phyloP scores from a whole-genome alignment of 1,284 basidiomycete genomes.

The Melampsora americana region DNA sequence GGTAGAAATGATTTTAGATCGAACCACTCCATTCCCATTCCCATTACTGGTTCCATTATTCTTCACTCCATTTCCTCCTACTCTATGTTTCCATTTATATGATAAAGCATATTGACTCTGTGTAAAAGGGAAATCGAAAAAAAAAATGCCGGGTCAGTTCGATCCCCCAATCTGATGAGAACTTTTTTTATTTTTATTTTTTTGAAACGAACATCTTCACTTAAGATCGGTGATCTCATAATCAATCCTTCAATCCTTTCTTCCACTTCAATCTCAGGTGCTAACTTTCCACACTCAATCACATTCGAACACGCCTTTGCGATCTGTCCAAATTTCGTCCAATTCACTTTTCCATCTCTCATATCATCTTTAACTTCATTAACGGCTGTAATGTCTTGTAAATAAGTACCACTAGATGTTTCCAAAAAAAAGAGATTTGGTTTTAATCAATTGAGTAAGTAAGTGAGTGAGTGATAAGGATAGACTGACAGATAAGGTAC shows the following conservation, averaged over 20 bases:
- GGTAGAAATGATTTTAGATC: not conserved
- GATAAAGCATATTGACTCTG: constrained; percentile 37
- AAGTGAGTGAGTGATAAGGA: not conserved
- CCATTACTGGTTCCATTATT: not conserved
- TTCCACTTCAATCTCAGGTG: constrained; percentile 48
- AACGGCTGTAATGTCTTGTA: constrained; percentile 52
- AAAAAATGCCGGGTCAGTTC: too few species aligned
- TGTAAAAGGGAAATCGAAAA: not conserved
- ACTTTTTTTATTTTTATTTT: too few species aligned
- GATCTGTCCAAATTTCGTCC: constrained; percentile 51
- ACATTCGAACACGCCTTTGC: constrained; percentile 49
- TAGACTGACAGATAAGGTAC: constrained; percentile 52
- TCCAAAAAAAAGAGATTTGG: too few species aligned
- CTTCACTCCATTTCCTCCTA: not conserved
- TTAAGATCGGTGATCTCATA: constrained; percentile 45
- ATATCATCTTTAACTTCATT: constrained; percentile 52
- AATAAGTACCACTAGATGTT: constrained; percentile 51
- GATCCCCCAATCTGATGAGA: not conserved
- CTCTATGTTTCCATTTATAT: constrained; percentile 37
- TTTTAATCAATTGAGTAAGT: too few species aligned
- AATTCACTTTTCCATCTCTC: constrained; percentile 51
- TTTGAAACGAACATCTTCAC: constrained; percentile 30
- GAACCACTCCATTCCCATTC: too few species aligned
- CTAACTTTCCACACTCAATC: constrained; percentile 47
- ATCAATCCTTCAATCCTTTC: constrained; percentile 45